Conservation (phyloP, 805 yeast species). For the Ogataea pilisensis region DNA sequence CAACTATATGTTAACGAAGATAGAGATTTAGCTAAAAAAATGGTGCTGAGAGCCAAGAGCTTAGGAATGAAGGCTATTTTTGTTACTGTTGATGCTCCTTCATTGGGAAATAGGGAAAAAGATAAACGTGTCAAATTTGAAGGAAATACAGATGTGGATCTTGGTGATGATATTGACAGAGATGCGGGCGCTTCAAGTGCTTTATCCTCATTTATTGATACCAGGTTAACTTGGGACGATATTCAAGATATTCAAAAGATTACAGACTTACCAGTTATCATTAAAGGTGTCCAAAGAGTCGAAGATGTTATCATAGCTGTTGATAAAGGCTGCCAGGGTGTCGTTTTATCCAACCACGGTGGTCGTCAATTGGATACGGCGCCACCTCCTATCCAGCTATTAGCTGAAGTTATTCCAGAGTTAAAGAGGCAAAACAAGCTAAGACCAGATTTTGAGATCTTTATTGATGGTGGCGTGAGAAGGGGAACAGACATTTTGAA, state of each 20-base stretch:
- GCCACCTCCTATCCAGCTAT: slow-evolving; percentile 69
- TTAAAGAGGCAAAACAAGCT: slow-evolving; percentile 41
- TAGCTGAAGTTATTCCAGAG: slow-evolving; percentile 63
- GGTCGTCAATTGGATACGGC: slow-evolving; percentile 85
- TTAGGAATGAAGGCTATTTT: slow-evolving; percentile 79
- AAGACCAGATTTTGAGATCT: slow-evolving; percentile 51
- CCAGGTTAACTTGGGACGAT: slow-evolving; percentile 62
- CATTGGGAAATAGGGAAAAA: slow-evolving; percentile 86
- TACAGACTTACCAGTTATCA: slow-evolving; percentile 62
- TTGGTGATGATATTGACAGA: slow-evolving; percentile 50
- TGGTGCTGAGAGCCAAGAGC: slow-evolving; percentile 67
- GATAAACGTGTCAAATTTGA: slow-evolving; percentile 27
- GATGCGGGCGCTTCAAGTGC: slow-evolving; percentile 85
- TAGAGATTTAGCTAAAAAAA: slow-evolving; percentile 53
- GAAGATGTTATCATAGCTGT: slow-evolving; percentile 76
- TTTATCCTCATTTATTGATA: slow-evolving; percentile 78
- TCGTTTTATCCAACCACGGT: slow-evolving; percentile 86
- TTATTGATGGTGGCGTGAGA: slow-evolving; percentile 65
- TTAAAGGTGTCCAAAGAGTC: slow-evolving; percentile 82
- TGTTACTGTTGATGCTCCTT: slow-evolving; percentile 91
- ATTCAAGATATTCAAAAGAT: slow-evolving; percentile 48
- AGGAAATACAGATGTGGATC: slow-evolving; percentile 44
- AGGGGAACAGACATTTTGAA: slow-evolving; percentile 65
- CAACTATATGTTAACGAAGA: slow-evolving; percentile 83
- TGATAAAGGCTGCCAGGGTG: slow-evolving; percentile 68